Evolutionary conservation across 2,329 filamentous ascomycete genomes (phyloP).

Genomic region (Penicillium sp.): DNA sequence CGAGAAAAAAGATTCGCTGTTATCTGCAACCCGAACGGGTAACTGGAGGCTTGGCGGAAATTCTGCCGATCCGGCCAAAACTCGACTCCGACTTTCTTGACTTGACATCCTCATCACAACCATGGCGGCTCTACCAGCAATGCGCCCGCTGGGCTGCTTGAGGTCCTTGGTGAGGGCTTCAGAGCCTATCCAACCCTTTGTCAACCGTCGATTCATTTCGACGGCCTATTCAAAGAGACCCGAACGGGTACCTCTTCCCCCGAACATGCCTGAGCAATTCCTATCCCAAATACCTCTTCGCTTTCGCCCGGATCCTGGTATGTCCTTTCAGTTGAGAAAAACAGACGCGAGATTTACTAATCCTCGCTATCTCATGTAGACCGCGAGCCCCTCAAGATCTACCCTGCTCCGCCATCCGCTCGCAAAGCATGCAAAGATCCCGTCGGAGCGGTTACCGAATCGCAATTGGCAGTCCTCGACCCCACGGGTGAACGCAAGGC

Average conservation of each 20-base stretch:
- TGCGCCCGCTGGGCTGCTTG: slow-evolving; percentile 63
- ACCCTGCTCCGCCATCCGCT: slow-evolving; percentile 41
- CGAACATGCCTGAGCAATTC: slow-evolving; percentile 36
- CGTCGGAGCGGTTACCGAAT: slow-evolving; percentile 55
- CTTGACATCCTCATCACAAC: slow-evolving; percentile 31
- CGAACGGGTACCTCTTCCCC: slow-evolving; percentile 34
- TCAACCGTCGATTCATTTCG: slow-evolving; percentile 42
- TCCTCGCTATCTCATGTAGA: slow-evolving; percentile 17
- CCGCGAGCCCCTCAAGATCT: slow-evolving; percentile 46
- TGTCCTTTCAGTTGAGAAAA: background rate
- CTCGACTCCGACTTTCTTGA: slow-evolving; percentile 18
- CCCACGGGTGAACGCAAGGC: slow-evolving; percentile 71
- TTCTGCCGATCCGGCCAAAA: slow-evolving; percentile 32
- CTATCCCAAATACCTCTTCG: slow-evolving; percentile 36
- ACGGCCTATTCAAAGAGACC: slow-evolving; percentile 41
- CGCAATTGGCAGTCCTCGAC: slow-evolving; percentile 68
- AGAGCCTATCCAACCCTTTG: slow-evolving; percentile 47
- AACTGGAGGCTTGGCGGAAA: slow-evolving; percentile 30
- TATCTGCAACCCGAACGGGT: slow-evolving; percentile 14
- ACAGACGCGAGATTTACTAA: background rate
- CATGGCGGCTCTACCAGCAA: slow-evolving; percentile 53
- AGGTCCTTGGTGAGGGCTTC: slow-evolving; percentile 51
- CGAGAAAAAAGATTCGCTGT: slow-evolving; percentile 21
- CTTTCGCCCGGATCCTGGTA: slow-evolving; percentile 34
- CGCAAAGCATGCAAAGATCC: slow-evolving; percentile 48